phyloP scores from a whole-genome alignment of 768 basidiomycete species.

The Kwoniella sp. region DNA sequence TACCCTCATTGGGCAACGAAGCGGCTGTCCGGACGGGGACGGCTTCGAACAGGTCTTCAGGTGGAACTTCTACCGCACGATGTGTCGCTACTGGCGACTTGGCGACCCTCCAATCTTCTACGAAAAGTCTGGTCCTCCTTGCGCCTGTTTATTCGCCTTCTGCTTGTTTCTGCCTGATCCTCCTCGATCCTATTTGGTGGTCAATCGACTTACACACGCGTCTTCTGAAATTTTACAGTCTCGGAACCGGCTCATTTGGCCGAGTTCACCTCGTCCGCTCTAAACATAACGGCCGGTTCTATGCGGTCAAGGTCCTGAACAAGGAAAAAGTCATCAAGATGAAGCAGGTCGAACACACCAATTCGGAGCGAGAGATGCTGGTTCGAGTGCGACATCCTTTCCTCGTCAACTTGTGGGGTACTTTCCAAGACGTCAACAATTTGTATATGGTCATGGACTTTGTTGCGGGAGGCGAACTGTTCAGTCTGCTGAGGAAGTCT shows the following conservation, averaged over 20 bases:
- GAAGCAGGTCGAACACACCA: slow-evolving; percentile 59
- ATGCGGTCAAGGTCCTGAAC: slow-evolving; percentile 90
- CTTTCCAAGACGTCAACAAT: slow-evolving; percentile 57
- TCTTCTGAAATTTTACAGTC: slow-evolving; percentile 33
- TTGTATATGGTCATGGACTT: slow-evolving; percentile 59
- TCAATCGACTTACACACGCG: too few relatives aligned
- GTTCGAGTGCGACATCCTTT: slow-evolving; percentile 60
- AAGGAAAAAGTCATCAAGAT: slow-evolving; percentile 85
- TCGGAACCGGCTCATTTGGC: slow-evolving; percentile 56
- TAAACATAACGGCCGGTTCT: slow-evolving; percentile 91
- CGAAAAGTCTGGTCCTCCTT: too few relatives aligned
- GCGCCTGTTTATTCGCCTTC: too few relatives aligned
- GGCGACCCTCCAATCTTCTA: too few relatives aligned
- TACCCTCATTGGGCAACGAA: too few relatives aligned
- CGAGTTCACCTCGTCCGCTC: slow-evolving; percentile 68
- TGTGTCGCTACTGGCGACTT: too few relatives aligned
- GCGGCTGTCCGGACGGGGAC: too few relatives aligned
- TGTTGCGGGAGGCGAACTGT: slow-evolving; percentile 58
- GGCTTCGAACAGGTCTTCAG: too few relatives aligned
- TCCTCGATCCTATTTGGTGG: too few relatives aligned
- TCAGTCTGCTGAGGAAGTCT: slow-evolving; percentile 88
- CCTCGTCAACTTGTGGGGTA: slow-evolving; percentile 95
- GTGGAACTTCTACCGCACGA: too few relatives aligned
- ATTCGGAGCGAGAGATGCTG: slow-evolving; percentile 58
- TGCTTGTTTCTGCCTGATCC: too few relatives aligned